Evolutionary conservation across 139 green algal species (phyloP), one percentile per base, ranked within the genome.

Genomic region (Desmodesmus armatus): DNA sequence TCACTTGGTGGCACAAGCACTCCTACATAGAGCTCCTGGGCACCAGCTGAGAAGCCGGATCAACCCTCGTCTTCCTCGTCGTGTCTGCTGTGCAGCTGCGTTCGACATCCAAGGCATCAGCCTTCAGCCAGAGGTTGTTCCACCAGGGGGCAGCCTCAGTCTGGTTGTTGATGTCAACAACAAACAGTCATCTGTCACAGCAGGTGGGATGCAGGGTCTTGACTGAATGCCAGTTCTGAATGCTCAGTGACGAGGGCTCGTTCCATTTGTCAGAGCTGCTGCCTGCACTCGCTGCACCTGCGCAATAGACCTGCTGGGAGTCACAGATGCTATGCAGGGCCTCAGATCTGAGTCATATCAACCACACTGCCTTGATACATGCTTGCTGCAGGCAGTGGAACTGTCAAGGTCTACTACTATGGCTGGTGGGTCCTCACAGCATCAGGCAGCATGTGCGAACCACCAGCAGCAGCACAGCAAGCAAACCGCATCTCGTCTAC

Each of bases 361-460:
- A n/a, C n/a, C n/a, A 25, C 37, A 9, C n/a, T 31, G 62, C 31
- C 6, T 1, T 74, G 65, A 17, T 49, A 35, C 60, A n/a, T 69
- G 3, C 60, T 23, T 25, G 2, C 60, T 39, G 65, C 65, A 49
- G 76, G 76, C 17, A 11, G 4, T 27, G 76, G 37, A 39, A 82
- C 55, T n/a, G 39, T 82, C 1, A 72, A 37, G 23, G 76, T 82
- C 7, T 82, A 49, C 23, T 82, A 72, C 25, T 82, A n/a, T 3
- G 76, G 76, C 37, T 39, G 71, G 27, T 55, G 53, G 27, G 76
- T 82, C 23, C 76, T 82, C 9, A 82, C 76, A 40, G 76, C 76
- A 3, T 72, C 53, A 19, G 76, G 72, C 76, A 82, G 53, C 0
- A 27, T 82, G 37, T 82, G 76, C 55, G 53, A 35, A 53, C 3